phyloP scores from a whole-genome alignment of 2,329 filamentous ascomycete species.

The Neophaeococcomyces aloes region DNA sequence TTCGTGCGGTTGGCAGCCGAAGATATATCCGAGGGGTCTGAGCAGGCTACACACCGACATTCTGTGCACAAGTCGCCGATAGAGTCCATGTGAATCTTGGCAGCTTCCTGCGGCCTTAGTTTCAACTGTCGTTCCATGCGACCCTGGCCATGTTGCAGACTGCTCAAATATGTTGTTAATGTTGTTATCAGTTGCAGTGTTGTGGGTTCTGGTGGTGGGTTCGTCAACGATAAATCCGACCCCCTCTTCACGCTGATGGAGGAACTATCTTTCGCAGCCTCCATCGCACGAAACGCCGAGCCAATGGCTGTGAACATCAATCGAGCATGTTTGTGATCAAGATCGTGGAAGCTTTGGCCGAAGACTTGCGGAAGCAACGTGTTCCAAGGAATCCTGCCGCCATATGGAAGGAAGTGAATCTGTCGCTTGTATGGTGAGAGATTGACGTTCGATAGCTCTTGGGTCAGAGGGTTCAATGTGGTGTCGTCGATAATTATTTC shows the following conservation, averaged over 20 bases:
- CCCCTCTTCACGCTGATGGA: constrained; percentile 15
- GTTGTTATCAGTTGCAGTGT: constrained; percentile 16
- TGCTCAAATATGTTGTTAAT: constrained; percentile 16
- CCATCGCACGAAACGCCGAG: constrained; percentile 11
- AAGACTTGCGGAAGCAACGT: constrained; percentile 19
- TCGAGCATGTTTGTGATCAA: constrained; percentile 17
- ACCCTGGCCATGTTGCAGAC: constrained; percentile 16
- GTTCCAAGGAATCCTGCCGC: constrained; percentile 18
- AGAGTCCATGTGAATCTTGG: constrained; percentile 13
- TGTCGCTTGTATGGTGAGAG: constrained; percentile 9
- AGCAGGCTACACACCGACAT: constrained; percentile 18
- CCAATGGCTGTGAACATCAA: constrained; percentile 17
- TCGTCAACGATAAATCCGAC: constrained; percentile 11
- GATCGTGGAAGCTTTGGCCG: constrained; percentile 16
- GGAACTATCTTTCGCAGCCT: constrained; percentile 12
- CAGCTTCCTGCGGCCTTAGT: constrained; percentile 13
- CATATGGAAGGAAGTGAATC: constrained; percentile 15
- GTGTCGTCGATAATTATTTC: constrained; percentile 8
- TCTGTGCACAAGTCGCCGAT: constrained; percentile 12
- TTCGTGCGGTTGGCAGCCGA: not conserved
- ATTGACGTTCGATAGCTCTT: not conserved
- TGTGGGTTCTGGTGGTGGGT: constrained; percentile 6
- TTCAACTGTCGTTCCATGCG: constrained; percentile 19
- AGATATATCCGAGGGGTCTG: not conserved
- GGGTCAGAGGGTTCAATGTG: not conserved